Percentiles rank a stretch among this genome's conserved stretches.
Evolutionary conservation across 176 grass and related monocot species (phyloP).

Genomic region (Saccharum officinarum): DNA sequence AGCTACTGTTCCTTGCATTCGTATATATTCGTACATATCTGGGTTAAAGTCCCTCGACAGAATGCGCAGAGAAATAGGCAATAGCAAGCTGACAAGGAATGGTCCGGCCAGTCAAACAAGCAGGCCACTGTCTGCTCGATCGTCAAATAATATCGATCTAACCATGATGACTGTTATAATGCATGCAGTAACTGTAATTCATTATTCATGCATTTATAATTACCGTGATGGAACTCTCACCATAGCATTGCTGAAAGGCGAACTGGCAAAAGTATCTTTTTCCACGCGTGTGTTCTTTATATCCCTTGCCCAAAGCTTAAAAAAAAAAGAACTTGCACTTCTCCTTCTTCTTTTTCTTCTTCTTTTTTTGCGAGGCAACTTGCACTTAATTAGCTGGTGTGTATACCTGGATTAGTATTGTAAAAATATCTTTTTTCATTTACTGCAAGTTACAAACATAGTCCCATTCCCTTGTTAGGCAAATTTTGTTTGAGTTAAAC

Average conservation of each 20-base stretch:
- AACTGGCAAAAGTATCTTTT: background rate
- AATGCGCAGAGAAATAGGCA: slow-evolving; percentile 1
- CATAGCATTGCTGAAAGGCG: background rate
- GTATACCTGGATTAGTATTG: background rate
- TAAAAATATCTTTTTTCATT: background rate
- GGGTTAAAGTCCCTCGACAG: background rate
- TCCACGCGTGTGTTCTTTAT: background rate
- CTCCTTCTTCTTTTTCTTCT: no score
- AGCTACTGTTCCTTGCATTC: background rate
- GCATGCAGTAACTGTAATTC: background rate
- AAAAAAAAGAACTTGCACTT: no score
- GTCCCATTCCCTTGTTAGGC: background rate
- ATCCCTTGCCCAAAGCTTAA: no score
- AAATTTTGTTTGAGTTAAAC: background rate
- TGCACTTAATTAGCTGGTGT: no score
- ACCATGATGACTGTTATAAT: background rate
- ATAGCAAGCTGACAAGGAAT: background rate
- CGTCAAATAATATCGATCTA: background rate
- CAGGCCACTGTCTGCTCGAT: background rate
- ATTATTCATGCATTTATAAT: background rate
- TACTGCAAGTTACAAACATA: background rate
- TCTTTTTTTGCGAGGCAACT: no score
- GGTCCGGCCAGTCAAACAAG: background rate
- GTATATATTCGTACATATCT: background rate
- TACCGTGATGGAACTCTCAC: background rate